phyloP scores from a whole-genome alignment of 78 protist genomes.

The Polysphondylium violaceum region DNA sequence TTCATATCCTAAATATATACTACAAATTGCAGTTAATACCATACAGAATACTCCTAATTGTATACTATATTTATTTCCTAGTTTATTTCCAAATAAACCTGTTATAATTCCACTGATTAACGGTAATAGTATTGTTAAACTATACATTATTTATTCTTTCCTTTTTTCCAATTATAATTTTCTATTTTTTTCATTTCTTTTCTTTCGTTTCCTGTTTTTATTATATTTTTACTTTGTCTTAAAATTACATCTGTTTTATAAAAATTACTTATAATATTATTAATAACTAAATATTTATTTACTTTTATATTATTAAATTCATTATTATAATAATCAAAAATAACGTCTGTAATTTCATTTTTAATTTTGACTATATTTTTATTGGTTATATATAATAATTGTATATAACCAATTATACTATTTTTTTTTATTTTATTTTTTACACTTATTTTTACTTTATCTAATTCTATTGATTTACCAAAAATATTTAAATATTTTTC shows the following conservation, averaged over 20 bases:
- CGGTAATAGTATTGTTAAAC: neutral
- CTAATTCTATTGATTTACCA: slow-evolving; percentile 4
- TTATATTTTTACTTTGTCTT: slow-evolving; percentile 35
- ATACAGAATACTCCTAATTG: slow-evolving; percentile 1
- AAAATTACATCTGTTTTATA: slow-evolving; percentile 9
- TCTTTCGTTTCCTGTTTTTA: slow-evolving; percentile 10
- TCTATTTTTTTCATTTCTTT: slow-evolving; percentile 23
- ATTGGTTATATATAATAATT: slow-evolving; percentile 26
- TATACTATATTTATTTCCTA: slow-evolving; percentile 15
- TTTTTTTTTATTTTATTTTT: slow-evolving; percentile 4
- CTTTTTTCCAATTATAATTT: slow-evolving; percentile 5
- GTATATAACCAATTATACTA: slow-evolving; percentile 9
- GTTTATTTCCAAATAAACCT: neutral
- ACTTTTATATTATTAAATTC: neutral
- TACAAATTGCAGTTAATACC: slow-evolving; percentile 15
- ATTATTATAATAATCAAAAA: neutral
- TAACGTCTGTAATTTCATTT: neutral
- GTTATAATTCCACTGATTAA: slow-evolving; percentile 13
- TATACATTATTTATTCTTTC: slow-evolving; percentile 34
- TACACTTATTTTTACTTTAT: slow-evolving; percentile 18
- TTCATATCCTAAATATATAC: slow-evolving; percentile 18
- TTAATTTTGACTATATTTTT: neutral
- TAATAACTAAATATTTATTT: slow-evolving; percentile 15
- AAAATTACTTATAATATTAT: slow-evolving; percentile 12
- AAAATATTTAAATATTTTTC: neutral